These are phyloP conservation scores for Metarhizium anisopliae DNA, from an alignment of 2,329 filamentous ascomycete genomes.

Conservation along the genomic window DNA sequence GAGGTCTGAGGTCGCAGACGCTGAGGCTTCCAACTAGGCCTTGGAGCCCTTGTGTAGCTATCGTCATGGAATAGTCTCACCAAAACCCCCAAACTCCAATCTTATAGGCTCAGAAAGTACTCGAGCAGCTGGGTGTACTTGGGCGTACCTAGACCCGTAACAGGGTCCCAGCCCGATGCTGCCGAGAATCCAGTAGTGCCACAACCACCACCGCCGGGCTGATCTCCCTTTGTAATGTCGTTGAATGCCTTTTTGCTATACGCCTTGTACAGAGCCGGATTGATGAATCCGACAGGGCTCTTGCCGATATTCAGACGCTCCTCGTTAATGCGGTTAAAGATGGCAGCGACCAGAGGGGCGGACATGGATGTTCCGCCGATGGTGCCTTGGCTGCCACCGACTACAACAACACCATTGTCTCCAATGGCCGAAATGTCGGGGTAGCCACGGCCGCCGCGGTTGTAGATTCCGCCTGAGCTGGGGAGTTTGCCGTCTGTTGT, in stretches of 20 bases:
- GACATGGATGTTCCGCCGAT: background rate
- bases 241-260: background rate
- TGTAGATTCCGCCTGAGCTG: constrained; percentile 23
- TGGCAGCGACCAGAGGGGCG: background rate
- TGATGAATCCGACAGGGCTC: background rate
- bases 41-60: no score
- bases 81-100: background rate
- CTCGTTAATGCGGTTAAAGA: background rate
- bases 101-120: background rate
- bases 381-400: background rate
- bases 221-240: background rate
- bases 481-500: constrained; percentile 10
- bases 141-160: background rate
- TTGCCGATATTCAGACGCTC: background rate
- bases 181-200: background rate
- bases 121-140: background rate
- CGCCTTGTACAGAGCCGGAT: background rate
- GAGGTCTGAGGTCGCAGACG: no score
- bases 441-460: constrained; percentile 36
- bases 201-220: background rate
- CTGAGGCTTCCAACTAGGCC: no score
- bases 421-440: constrained; percentile 39
- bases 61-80: no score
- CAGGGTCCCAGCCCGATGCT: background rate
- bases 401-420: background rate